A percentile compares a stretch with the other conserved stretches of the same genome.
These are phyloP conservation scores for Populus hybrid DNA, from an alignment of 441 rosid genomes.

Conservation along the genomic window DNA sequence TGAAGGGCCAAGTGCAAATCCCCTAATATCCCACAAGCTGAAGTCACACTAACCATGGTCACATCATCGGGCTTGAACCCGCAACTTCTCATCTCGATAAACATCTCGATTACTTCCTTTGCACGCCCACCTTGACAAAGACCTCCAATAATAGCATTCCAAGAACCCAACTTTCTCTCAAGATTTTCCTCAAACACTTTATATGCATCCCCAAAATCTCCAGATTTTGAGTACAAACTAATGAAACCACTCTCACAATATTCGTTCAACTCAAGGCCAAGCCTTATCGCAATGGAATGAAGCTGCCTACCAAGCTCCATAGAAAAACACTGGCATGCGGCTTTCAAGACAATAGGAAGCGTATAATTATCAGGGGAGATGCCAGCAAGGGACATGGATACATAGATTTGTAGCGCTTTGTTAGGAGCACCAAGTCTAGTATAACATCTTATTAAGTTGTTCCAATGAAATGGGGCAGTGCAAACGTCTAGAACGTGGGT, in stretches of 20 bases:
- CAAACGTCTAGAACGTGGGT: conserved; percentile 37
- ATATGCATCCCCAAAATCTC: conserved; percentile 47
- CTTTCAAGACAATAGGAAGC: neutral
- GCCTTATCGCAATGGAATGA: conserved; percentile 53
- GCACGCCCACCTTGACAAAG: conserved; percentile 56
- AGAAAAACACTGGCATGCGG: conserved; percentile 25
- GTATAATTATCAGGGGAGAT: neutral
- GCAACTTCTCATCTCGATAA: conserved; percentile 48
- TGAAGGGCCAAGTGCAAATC: conserved; percentile 62
- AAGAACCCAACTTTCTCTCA: conserved; percentile 70
- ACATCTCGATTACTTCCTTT: conserved; percentile 53
- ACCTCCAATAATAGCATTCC: conserved; percentile 77
- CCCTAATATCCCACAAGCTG: conserved; percentile 77
- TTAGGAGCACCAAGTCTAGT: conserved; percentile 24
- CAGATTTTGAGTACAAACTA: conserved; percentile 43
- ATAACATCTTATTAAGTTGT: conserved; percentile 67
- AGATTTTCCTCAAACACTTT: conserved; percentile 72
- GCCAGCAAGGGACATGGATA: neutral
- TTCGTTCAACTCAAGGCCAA: conserved; percentile 54
- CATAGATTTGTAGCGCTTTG: neutral
- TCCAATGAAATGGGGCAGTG: conserved; percentile 53
- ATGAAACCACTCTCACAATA: conserved; percentile 82
- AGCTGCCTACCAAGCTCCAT: conserved; percentile 52
- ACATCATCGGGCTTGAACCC: conserved; percentile 74
- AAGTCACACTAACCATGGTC: conserved; percentile 70